Conservation (phyloP, 148 eudicot species). For the Camellia lanceoleosa region DNA sequence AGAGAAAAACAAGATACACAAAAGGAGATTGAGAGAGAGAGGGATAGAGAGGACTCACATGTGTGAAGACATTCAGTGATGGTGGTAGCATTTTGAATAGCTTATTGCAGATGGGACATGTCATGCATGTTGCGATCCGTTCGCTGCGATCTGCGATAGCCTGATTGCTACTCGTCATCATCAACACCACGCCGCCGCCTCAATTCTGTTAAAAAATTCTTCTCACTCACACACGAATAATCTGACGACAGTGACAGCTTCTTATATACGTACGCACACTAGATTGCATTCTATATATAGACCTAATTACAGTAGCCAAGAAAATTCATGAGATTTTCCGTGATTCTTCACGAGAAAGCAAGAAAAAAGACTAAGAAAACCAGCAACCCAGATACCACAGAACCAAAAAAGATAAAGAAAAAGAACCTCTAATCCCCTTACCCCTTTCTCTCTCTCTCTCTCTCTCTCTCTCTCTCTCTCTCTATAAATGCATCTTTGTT, state of each 20-base stretch:
- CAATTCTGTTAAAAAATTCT: neutral
- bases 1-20: too few relatives aligned
- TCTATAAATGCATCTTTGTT: too few relatives aligned
- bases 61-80: conserved; percentile 26
- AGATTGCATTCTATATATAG: too few relatives aligned
- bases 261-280: too few relatives aligned
- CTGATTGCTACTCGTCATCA: too few relatives aligned
- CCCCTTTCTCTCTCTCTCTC: neutral
- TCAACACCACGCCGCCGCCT: neutral
- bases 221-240: neutral
- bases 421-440: too few relatives aligned
- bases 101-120: conserved; percentile 25
- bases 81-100: conserved; percentile 17
- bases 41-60: conserved; percentile 19
- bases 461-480: neutral
- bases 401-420: neutral
- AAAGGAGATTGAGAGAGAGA: neutral
- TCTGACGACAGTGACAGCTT: too few relatives aligned
- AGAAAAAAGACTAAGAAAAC: neutral
- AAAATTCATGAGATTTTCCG: too few relatives aligned
- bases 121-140: neutral
- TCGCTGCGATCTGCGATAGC: neutral
- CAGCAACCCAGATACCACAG: too few relatives aligned
- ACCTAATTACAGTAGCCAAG: neutral
- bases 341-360: neutral